A percentile compares a stretch with the other conserved stretches of the same genome.
Conservation (phyloP, 2,329 filamentous ascomycete species). For the Talaromyces islandicus region DNA sequence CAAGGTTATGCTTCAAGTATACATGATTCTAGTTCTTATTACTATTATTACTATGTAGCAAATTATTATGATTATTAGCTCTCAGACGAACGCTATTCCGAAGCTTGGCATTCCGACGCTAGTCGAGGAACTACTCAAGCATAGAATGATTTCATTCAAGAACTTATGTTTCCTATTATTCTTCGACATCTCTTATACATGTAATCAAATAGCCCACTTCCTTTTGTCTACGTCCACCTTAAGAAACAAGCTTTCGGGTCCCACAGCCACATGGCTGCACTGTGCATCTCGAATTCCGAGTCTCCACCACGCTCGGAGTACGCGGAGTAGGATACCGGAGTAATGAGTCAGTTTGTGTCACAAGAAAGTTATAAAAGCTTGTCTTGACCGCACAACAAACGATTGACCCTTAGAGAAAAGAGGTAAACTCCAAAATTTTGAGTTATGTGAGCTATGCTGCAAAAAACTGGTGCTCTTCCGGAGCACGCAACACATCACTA, state of each 20-base stretch:
- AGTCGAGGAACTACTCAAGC: not conserved
- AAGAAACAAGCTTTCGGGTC: not conserved
- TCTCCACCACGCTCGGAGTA: not conserved
- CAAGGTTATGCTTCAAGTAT: not conserved
- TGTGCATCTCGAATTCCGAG: not conserved
- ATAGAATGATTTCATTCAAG: not conserved
- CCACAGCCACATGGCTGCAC: not conserved
- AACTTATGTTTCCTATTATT: too few species aligned
- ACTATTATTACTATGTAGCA: too few species aligned
- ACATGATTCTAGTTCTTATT: not conserved
- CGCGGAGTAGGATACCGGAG: not conserved
- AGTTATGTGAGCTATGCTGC: not conserved
- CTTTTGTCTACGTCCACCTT: not conserved
- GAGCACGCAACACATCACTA: not conserved
- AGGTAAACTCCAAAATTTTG: not conserved
- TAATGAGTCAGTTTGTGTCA: not conserved
- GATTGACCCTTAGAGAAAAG: not conserved
- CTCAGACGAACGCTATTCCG: not conserved
- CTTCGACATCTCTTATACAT: too few species aligned
- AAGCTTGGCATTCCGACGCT: not conserved
- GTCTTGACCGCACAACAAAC: not conserved
- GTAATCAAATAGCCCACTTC: not conserved
- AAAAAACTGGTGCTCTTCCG: not conserved
- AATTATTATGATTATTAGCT: not conserved
- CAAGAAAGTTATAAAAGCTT: not conserved